Base-by-base conservation (phyloP, 2,329 filamentous ascomycete genomes). In the Neofusicoccum sp. region DNA sequence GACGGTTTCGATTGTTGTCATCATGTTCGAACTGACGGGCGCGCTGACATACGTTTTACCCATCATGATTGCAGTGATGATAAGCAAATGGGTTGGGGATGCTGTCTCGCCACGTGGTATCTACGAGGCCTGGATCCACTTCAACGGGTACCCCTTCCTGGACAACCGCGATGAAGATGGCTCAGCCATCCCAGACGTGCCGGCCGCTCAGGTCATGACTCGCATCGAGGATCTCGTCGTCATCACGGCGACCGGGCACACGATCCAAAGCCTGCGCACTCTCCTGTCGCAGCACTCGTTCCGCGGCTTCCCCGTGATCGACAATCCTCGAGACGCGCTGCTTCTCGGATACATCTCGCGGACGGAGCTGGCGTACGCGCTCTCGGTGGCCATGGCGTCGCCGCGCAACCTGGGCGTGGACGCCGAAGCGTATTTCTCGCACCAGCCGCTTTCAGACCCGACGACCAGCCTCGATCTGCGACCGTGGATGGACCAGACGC, bases 401-500 rank as follows among this genome's bases (percentile, higher is more conserved):
- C 83, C 79, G 39, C 84, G 87, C 45, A 83, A 82, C 54, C 81
- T 96, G 1, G 82, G 88, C 0, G 82, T 84, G 0, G 87, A 90
- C 65, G 90, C 93, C 0, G 90, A 94, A 73, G 89, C 89, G 47
- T 93, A 90, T 77, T 97, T 99, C 78, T 84, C 87, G 1, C 91
- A 96, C 73, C 90, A 93, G 71, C 89, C 91, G 2, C 87, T 94
- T 39, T 71, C 73, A 2, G 92, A 96, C 71, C 90, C 91, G 0
- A 81, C 84, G 22, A 84, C 87, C 14, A 93, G 89, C 0, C 86
- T 99, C 43, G 95, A 99, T 77, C 84, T 99, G 9, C 84, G 94
- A 6, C 93, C 93, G 2, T 99, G 95, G 95, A 97, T 99, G 93
- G 95, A 99, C 76, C 94, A 97, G 76, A 99, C 95, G 0, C 95